Base-by-base conservation (phyloP, 805 yeast species). In the Priceomyces haplophilus region DNA sequence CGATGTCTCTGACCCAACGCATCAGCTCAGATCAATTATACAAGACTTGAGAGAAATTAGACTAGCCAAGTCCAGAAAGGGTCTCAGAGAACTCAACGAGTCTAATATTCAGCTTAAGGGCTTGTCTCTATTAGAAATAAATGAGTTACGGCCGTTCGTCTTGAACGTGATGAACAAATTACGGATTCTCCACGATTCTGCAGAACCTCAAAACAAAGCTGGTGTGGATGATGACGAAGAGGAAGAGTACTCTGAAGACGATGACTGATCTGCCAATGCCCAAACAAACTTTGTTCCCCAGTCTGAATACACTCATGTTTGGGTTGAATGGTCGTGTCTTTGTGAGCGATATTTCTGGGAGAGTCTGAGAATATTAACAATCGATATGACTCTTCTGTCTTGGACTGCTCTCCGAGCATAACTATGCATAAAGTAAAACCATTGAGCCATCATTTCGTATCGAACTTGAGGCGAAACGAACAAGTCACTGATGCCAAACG, bases 21-120 rank as follows among this genome's bases (percentile, higher is more conserved):
- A 85, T 53, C 82, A 76, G 44, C 62, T 91, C 19, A 67, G 93
- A 38, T 76, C 86, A 2, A 60, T 81, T 12, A 67, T 91, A 3
- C 95, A 89, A 54, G 97, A 91, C 54, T 67, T 93, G 41, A 72
- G 93, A 32, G 98, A 93, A 64, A 72, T 89, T 4, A 70, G 99
- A 34, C 77, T 81, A 50, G 78, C 85, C 23, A 93, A 93, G 57
- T 82, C 89, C 2, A 73, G 93, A 40, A 80, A 81, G 43, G 98
- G 98, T 55, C 66, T 91, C 35, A 67, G 73, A 37, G 83, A 82
- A 48, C 66, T 91, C 47, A 91, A 91, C 64, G 95, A 86, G 48
- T 79, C 85, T 16, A 88, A 90, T 63, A 72, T 91, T 46, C 88
- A 82, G 56, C 69, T 91, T 60, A 91, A 89, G 52, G 88, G 93